Evolutionary conservation across 2,329 filamentous ascomycete species (phyloP).

Genomic region (Alternaria ethzedia): DNA sequence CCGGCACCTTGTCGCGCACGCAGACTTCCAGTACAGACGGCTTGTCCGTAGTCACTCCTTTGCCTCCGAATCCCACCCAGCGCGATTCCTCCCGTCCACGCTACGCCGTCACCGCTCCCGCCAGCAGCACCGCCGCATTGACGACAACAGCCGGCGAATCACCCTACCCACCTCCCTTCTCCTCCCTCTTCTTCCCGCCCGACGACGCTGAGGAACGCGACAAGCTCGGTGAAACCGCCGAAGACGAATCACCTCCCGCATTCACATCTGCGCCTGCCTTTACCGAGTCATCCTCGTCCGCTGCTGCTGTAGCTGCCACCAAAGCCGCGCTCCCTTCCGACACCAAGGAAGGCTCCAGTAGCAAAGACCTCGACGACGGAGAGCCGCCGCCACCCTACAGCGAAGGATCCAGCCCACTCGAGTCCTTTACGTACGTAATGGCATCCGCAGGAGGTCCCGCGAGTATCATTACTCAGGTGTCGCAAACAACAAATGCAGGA

Average conservation of each 20-base stretch:
- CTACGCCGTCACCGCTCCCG: conserved; percentile 38
- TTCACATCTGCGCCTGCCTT: conserved; percentile 61
- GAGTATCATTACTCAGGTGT: conserved; percentile 99
- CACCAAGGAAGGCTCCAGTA: conserved; percentile 74
- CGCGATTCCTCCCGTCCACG: conserved; percentile 34
- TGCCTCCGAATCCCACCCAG: conserved; percentile 38
- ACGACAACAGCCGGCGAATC: conserved; percentile 60
- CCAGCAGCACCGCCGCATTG: conserved; percentile 44
- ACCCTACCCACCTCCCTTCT: conserved; percentile 66
- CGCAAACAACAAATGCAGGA: conserved; percentile 72
- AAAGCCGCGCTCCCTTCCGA: conserved; percentile 85
- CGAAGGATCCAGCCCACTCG: conserved; percentile 90
- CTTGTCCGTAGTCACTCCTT: conserved; percentile 55
- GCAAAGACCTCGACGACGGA: conserved; percentile 76
- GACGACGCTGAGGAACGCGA: conserved; percentile 56
- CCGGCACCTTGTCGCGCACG: conserved; percentile 54
- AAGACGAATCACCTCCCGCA: conserved; percentile 53
- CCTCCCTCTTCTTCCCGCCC: conserved; percentile 65
- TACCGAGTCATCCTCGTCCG: conserved; percentile 56
- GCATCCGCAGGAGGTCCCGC: conserved; percentile 94
- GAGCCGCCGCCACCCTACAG: conserved; percentile 96
- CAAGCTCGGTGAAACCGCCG: conserved; percentile 48
- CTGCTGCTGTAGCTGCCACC: conserved; percentile 68
- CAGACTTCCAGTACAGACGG: conserved; percentile 50
- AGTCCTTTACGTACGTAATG: conserved; percentile 96